Evolutionary conservation across 169 alveolate species (phyloP).

Genomic region (Amoebophrya sp.): DNA sequence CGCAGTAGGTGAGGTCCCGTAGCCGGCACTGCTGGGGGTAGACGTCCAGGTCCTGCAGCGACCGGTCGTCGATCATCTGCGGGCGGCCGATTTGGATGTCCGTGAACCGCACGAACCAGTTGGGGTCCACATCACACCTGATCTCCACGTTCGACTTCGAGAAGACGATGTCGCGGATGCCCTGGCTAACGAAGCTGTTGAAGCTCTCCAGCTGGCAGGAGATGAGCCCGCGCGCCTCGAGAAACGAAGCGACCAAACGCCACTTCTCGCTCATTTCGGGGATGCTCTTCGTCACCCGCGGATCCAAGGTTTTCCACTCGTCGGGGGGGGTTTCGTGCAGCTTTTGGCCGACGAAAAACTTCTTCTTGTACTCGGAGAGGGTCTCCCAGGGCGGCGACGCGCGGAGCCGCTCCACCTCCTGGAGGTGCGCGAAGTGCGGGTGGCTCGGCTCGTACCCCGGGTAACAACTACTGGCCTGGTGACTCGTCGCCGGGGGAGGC

Average conservation of each 20-base stretch:
- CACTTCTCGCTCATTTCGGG: background rate
- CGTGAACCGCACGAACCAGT: conserved; percentile 20
- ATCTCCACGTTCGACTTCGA: conserved; percentile 18
- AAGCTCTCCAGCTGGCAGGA: conserved; percentile 23
- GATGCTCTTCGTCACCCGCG: background rate
- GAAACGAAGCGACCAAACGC: background rate
- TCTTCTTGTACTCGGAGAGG: background rate
- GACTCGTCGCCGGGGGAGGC: too few species aligned
- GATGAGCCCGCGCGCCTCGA: background rate
- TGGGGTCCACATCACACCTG: conserved; percentile 24
- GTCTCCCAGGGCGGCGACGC: background rate
- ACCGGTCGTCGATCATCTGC: conserved; percentile 22
- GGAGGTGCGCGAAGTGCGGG: background rate
- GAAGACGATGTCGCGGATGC: conserved; percentile 16
- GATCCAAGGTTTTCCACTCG: background rate
- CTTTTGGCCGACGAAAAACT: background rate
- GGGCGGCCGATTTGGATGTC: background rate
- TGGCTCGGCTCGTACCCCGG: background rate
- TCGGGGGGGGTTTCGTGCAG: background rate
- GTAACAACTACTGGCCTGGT: too few species aligned
- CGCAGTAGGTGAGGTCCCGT: conserved; percentile 92
- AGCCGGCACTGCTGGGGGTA: conserved; percentile 66
- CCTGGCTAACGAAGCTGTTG: conserved; percentile 23
- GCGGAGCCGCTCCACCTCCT: background rate
- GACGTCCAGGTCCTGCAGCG: conserved; percentile 10